These are phyloP conservation scores for Discostella pseudostelligera DNA, from an alignment of 108 stramenopile species.

Conservation along the genomic window DNA sequence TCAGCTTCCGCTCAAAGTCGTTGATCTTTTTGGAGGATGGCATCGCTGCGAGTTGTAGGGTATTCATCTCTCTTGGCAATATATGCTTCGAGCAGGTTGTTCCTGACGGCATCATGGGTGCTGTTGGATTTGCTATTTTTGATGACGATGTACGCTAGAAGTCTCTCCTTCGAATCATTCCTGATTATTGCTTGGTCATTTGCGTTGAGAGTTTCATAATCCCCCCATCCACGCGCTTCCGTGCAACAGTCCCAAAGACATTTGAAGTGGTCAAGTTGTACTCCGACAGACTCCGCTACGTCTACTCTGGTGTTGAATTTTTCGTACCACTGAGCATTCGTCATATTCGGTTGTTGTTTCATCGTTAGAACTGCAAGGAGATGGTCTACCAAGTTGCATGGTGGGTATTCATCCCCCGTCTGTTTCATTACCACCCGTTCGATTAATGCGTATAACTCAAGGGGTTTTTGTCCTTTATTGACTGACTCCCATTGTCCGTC, in stretches of 20 bases:
- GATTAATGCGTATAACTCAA: conserved; percentile 6
- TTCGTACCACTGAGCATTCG: conserved; percentile 3
- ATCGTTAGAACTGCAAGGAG: background rate
- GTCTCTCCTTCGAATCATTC: conserved; percentile 1
- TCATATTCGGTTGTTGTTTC: background rate
- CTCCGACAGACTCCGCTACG: conserved; percentile 7
- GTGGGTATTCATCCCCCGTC: conserved; percentile 2
- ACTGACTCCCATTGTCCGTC: background rate
- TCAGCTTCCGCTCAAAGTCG: too few relatives aligned
- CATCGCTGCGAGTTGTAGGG: too few relatives aligned
- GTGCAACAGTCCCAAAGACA: conserved; percentile 7
- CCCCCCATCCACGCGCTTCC: background rate
- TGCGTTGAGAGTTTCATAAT: background rate
- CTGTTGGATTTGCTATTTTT: background rate
- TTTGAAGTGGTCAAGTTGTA: background rate
- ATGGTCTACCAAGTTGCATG: conserved; percentile 4
- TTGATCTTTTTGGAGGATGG: too few relatives aligned
- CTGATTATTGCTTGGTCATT: background rate
- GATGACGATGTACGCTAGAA: background rate
- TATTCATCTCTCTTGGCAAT: conserved; percentile 4
- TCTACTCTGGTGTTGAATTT: conserved; percentile 3
- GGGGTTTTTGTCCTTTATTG: background rate
- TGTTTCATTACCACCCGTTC: conserved; percentile 8
- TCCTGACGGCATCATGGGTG: background rate
- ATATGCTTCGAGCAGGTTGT: background rate